Evolutionary conservation across 2,329 filamentous ascomycete genomes (phyloP).

Genomic region (Pseudogymnoascus sp.): DNA sequence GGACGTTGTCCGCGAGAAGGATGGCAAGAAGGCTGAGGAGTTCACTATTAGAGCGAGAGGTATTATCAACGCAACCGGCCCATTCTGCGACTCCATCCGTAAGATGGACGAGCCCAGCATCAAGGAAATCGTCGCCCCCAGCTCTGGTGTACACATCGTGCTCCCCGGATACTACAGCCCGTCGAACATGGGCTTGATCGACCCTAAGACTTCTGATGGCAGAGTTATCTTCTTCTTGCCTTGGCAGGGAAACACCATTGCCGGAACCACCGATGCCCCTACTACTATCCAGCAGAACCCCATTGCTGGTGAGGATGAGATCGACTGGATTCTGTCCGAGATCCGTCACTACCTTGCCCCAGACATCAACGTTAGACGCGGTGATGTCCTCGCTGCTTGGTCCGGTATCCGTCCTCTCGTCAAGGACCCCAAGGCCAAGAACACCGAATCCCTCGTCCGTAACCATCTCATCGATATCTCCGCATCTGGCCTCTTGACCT

Average conservation of each 20-base stretch:
- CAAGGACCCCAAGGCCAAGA: conserved; percentile 72
- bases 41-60: conserved; percentile 69
- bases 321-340: conserved; percentile 76
- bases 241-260: conserved; percentile 85
- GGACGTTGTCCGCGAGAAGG: conserved; percentile 57
- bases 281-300: conserved; percentile 64
- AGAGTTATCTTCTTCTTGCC: conserved; percentile 85
- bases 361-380: conserved; percentile 72
- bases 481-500: conserved; percentile 68
- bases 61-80: conserved; percentile 77
- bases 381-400: conserved; percentile 79
- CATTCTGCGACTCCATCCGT: conserved; percentile 74
- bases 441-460: conserved; percentile 75
- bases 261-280: conserved; percentile 74
- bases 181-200: conserved; percentile 74
- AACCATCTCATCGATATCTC: conserved; percentile 75
- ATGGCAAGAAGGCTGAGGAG: conserved; percentile 52
- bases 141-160: conserved; percentile 75
- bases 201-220: conserved; percentile 75
- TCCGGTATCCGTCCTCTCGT: conserved; percentile 77
- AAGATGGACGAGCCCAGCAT: conserved; percentile 69
- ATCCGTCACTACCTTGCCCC: conserved; percentile 71
- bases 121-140: conserved; percentile 71
- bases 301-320: conserved; percentile 70
- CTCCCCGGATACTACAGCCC: conserved; percentile 79